Percentiles rank a stretch among this genome's conserved stretches.
phyloP scores from a whole-genome alignment of 495 filamentous ascomycete species.

The Aspergillus funiculosus region DNA sequence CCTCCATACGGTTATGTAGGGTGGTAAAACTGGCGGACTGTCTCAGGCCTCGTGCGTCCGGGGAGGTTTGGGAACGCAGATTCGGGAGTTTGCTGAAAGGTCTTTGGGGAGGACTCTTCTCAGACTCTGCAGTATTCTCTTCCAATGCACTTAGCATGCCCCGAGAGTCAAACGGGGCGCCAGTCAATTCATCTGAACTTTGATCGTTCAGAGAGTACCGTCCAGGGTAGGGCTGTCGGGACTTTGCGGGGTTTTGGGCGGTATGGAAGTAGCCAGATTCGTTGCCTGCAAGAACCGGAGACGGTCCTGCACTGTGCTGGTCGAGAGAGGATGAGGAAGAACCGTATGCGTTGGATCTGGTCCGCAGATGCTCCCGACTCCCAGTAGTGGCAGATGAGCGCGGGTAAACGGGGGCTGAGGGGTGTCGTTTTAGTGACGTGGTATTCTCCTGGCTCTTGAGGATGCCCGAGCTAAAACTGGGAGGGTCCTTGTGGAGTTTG shows the following conservation, averaged over 20 bases:
- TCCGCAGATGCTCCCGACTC: constrained; percentile 45
- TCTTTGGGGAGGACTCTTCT: constrained; percentile 27
- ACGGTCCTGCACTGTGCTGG: constrained; percentile 42
- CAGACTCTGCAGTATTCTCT: constrained; percentile 54
- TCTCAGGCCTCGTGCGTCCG: constrained; percentile 58
- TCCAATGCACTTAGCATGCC: constrained; percentile 60
- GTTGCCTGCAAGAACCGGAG: constrained; percentile 39
- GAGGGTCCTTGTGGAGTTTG: constrained; percentile 47
- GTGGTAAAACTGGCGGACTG: constrained; percentile 78
- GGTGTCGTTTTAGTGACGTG: constrained; percentile 58
- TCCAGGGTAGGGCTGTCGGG: constrained; percentile 34
- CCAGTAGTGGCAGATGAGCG: constrained; percentile 36
- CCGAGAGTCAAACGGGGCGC: constrained; percentile 61
- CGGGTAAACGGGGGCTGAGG: constrained; percentile 58
- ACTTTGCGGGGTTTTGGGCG: constrained; percentile 26
- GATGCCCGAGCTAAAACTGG: constrained; percentile 39
- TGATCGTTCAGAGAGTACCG: constrained; percentile 54
- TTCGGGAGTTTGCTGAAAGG: constrained; percentile 40
- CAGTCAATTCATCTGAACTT: constrained; percentile 65
- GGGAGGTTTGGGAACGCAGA: constrained; percentile 51
- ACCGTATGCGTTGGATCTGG: constrained; percentile 48
- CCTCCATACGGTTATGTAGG: constrained; percentile 54
- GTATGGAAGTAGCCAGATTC: constrained; percentile 35
- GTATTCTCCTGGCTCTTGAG: constrained; percentile 43
- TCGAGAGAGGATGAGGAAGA: constrained; percentile 51